phyloP scores from a whole-genome alignment of 2,329 filamentous ascomycete species.

The Biscogniauxia mediterranea region DNA sequence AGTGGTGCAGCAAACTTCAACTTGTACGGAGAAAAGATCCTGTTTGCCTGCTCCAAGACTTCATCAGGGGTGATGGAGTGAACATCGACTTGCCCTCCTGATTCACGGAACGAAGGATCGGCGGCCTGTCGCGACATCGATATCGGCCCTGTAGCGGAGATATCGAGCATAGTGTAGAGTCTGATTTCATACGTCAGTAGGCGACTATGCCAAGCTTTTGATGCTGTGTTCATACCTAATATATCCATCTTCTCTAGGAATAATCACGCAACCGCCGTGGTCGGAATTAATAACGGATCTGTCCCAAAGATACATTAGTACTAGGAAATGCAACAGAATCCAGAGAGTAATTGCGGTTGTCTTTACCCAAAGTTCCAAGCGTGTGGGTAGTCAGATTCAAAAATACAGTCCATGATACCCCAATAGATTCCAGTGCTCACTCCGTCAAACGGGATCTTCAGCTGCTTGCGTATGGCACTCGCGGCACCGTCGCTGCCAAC shows the following conservation, averaged over 20 bases:
- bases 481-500: constrained; percentile 33
- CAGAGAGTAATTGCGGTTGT: constrained; percentile 2
- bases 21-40: constrained; percentile 34
- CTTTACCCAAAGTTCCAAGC: constrained; percentile 31
- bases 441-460: constrained; percentile 33
- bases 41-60: constrained; percentile 33
- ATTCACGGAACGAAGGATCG: constrained; percentile 26
- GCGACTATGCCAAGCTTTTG: not conserved
- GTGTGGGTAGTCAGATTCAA: constrained; percentile 31
- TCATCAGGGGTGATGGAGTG: constrained; percentile 37
- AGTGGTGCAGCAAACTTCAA: constrained; percentile 31
- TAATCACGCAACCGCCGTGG: constrained; percentile 33
- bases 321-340: not conserved
- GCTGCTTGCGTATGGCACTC: constrained; percentile 30
- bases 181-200: constrained; percentile 8
- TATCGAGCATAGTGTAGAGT: constrained; percentile 32
- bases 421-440: constrained; percentile 35
- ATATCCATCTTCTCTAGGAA: constrained; percentile 35
- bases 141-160: constrained; percentile 24
- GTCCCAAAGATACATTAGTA: not conserved
- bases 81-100: constrained; percentile 29
- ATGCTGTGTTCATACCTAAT: constrained; percentile 18
- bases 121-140: constrained; percentile 22
- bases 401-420: constrained; percentile 33
- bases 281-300: constrained; percentile 27